Evolutionary conservation across 306 rosid species (phyloP), one percentile per base, ranked within the genome.

Genomic region (Canavalia ensiformis): DNA sequence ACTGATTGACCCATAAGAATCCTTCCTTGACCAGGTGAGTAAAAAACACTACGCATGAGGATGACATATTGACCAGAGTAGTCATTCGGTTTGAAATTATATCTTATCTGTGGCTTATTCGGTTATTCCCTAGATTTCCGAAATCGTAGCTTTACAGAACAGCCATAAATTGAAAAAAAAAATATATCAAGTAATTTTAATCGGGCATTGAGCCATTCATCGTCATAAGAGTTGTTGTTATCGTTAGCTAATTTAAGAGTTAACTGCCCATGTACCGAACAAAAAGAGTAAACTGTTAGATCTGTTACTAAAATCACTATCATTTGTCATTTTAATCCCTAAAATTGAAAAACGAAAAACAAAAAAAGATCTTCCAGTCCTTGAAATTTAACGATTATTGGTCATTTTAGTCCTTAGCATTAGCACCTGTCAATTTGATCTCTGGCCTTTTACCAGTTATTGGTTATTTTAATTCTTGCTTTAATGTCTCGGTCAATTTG

Each of bases 1-100:
- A 18, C 25, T 18, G 25, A 18, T 18, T 18, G 25, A 18, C 25
- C 25, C 25, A 34, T 69, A 13, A 57, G 3, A 60, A 18, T 51
- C 64, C 68, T 59, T 50, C 11, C 13, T 50, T 42, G 46, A 44
- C 56, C 72, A 18, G 4, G 45, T 5, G 29, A 65, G 66, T 78
- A 41, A 65, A 34, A 47, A 65, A 4, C 25, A 7, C 25, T 18
- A 18, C 25, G 25, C 25, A 18, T 18, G 25, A 18, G 25, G 25
- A 44, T 54, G 63, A 10, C 35, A 18, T 28, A 2, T 76, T 51
- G 73, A 55, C 29, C 33, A 30, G 49, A 56, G 28, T 55, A 56
- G 28, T 55, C 47, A 68, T 67, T 68, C 51, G 51, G 46, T 44
- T 74, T 47, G 12, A 49, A 46, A 41, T 41, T 51, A 13, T 37